A percentile compares a stretch with the other conserved stretches of the same genome.
phyloP scores from a whole-genome alignment of 73 alveolate genomes.

The Paramecium biaurelia region DNA sequence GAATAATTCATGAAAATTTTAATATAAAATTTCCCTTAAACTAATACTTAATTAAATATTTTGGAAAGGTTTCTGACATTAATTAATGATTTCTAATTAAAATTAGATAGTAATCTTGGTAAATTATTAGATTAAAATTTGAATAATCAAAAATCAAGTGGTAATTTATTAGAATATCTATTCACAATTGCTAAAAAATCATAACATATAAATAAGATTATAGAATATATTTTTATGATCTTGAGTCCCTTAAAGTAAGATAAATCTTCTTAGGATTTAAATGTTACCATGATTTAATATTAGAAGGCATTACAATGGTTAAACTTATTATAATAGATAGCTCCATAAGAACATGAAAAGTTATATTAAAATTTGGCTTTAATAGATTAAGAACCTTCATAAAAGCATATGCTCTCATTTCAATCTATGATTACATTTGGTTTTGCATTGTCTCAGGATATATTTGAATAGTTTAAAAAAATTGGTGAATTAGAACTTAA shows the following conservation, averaged over 20 bases:
- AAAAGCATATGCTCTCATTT: background rate
- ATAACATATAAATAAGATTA: background rate
- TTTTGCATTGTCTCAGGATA: background rate
- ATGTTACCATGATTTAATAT: background rate
- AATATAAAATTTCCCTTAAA: background rate
- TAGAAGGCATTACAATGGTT: background rate
- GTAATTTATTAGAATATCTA: slow-evolving; percentile 2
- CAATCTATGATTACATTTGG: background rate
- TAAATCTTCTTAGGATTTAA: background rate
- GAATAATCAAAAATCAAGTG: background rate
- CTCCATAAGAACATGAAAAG: background rate
- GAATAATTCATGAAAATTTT: background rate
- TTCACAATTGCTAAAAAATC: background rate
- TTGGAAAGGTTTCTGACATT: background rate
- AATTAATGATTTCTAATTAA: background rate
- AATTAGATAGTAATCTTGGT: background rate
- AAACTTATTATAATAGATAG: background rate
- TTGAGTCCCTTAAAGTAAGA: background rate
- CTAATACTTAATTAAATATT: background rate
- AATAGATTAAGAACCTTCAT: background rate
- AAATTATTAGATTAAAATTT: background rate
- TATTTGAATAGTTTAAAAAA: background rate
- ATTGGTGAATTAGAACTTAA: background rate
- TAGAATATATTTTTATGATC: slow-evolving; percentile 8
- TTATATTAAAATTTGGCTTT: background rate